Conservation (phyloP, 2,329 filamentous ascomycete genomes). For the Chalaropsis ovoidea region DNA sequence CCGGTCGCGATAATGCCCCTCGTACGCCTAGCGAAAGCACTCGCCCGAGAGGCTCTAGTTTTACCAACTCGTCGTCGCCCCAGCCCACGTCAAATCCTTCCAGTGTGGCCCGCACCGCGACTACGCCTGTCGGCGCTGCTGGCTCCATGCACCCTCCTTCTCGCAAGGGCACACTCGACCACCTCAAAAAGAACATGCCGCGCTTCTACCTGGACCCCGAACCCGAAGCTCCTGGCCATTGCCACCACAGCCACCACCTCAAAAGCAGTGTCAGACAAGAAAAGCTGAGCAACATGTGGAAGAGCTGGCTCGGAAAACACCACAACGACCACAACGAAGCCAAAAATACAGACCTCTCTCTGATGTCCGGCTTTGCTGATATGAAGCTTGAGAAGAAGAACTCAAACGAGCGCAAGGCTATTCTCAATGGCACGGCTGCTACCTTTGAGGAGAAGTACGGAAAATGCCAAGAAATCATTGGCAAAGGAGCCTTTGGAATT, state of each 20-base stretch:
- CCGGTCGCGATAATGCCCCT: slow-evolving; percentile 19
- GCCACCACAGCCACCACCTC: slow-evolving; percentile 84
- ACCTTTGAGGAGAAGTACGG: slow-evolving; percentile 94
- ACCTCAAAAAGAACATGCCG: slow-evolving; percentile 20
- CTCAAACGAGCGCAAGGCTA: slow-evolving; percentile 23
- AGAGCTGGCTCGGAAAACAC: slow-evolving; percentile 75
- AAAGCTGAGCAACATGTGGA: slow-evolving; percentile 86
- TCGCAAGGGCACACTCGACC: slow-evolving; percentile 20
- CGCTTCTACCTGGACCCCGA: slow-evolving; percentile 31
- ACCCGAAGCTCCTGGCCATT: slow-evolving; percentile 56
- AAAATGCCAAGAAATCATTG: slow-evolving; percentile 95
- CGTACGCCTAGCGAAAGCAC: slow-evolving; percentile 19
- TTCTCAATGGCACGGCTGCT: slow-evolving; percentile 52
- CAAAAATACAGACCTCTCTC: slow-evolving; percentile 60
- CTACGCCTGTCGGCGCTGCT: slow-evolving; percentile 15
- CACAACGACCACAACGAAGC: slow-evolving; percentile 50
- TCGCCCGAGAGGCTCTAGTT: slow-evolving; percentile 25
- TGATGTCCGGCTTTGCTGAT: slow-evolving; percentile 94
- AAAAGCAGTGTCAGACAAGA: slow-evolving; percentile 87
- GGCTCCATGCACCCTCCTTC: slow-evolving; percentile 1
- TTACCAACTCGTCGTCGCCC: slow-evolving; percentile 20
- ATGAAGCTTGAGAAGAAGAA: slow-evolving; percentile 45
- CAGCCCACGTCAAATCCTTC: slow-evolving; percentile 14
- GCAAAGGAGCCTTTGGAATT: slow-evolving; percentile 91
- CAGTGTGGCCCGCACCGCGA: slow-evolving; percentile 17